Percentiles rank a stretch among this genome's conserved stretches.
Conservation (phyloP, 73 alveolate genomes). For the Blepharisma stoltei region DNA sequence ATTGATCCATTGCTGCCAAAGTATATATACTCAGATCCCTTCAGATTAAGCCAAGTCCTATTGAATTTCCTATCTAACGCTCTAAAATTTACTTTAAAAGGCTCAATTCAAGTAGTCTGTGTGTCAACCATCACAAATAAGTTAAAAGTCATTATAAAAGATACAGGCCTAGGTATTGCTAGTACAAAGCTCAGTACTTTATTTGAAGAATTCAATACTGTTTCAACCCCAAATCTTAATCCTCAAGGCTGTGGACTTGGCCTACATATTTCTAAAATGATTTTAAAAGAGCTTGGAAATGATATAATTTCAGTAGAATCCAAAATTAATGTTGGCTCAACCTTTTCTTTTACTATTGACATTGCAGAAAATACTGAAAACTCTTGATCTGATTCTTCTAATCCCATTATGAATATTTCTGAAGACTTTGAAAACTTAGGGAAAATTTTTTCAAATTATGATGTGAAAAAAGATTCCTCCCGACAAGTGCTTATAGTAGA, state of each 20-base stretch:
- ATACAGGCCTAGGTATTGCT: constrained; percentile 3
- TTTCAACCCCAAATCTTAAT: background rate
- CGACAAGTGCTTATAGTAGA: no score
- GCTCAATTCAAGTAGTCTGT: background rate
- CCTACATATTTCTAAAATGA: constrained; percentile 1
- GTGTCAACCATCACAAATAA: background rate
- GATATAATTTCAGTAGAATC: constrained; percentile 6
- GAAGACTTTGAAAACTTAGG: no score
- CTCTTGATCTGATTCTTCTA: no score
- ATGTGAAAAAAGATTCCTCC: no score
- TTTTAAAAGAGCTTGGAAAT: background rate
- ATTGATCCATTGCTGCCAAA: background rate
- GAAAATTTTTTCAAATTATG: no score
- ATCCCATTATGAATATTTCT: no score
- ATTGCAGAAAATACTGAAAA: no score
- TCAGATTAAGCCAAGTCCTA: background rate
- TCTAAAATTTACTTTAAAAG: constrained; percentile 8
- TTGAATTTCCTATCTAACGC: background rate
- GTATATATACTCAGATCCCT: background rate
- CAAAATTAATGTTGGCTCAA: no score
- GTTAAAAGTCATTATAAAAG: background rate
- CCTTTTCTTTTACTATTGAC: no score
- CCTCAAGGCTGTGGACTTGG: constrained; percentile 24
- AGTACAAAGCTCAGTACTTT: background rate
- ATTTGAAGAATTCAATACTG: background rate